Evolutionary conservation across 768 basidiomycete species (phyloP).

Genomic region (Cyclocybe cylindracea): DNA sequence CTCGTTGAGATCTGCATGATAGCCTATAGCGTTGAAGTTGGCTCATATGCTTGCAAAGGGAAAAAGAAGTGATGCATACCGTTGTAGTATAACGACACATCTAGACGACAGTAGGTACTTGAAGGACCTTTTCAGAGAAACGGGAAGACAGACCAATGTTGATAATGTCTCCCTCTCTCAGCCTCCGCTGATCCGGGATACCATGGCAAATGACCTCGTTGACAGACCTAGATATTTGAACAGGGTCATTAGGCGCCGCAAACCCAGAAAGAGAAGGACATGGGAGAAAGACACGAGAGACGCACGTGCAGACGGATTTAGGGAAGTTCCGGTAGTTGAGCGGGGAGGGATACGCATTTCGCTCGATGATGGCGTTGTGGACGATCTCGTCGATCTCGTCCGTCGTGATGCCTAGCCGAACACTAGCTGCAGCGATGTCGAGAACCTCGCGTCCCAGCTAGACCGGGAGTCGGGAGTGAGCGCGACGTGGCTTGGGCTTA

Average conservation of each 20-base stretch:
- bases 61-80: constrained; percentile 40
- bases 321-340: constrained; percentile 90
- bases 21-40: constrained; percentile 48
- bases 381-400: constrained; percentile 94
- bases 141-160: constrained; percentile 70
- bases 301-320: constrained; percentile 96
- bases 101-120: constrained; percentile 37
- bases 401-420: constrained; percentile 92
- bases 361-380: constrained; percentile 87
- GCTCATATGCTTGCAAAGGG: background rate
- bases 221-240: constrained; percentile 56
- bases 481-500: background rate
- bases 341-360: constrained; percentile 92
- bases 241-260: background rate
- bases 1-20: constrained; percentile 90
- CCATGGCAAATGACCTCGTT: constrained; percentile 99
- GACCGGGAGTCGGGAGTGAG: background rate
- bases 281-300: constrained; percentile 14
- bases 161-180: constrained; percentile 93
- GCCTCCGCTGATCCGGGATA: constrained; percentile 83
- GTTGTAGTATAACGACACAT: constrained; percentile 78
- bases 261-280: background rate
- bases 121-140: constrained; percentile 2
- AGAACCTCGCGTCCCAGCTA: constrained; percentile 93
- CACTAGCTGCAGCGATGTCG: constrained; percentile 83